Evolutionary conservation across 2,329 filamentous ascomycete genomes (phyloP).

Genomic region (Monosporascus ibericus): DNA sequence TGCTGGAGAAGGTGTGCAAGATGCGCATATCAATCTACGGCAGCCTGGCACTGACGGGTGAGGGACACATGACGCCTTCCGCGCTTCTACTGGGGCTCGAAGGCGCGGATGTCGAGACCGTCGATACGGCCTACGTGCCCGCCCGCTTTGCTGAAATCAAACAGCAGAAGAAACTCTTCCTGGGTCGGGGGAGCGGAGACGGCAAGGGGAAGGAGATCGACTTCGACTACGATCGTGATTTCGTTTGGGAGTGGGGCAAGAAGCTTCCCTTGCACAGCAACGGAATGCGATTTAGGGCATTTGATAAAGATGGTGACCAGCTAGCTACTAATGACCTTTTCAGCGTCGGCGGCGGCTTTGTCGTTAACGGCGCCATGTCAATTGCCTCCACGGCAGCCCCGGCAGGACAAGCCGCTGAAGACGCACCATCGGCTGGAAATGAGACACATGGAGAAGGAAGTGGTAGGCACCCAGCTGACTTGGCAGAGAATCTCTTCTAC

Average conservation of each 20-base stretch:
- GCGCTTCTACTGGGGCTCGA: constrained; percentile 44
- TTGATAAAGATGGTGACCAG: constrained; percentile 38
- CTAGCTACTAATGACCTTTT: constrained; percentile 45
- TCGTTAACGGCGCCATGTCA: constrained; percentile 44
- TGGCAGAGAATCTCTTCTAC: constrained; percentile 47
- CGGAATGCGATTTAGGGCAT: constrained; percentile 46
- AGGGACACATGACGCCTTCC: constrained; percentile 47
- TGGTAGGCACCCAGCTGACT: constrained; percentile 36
- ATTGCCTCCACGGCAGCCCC: constrained; percentile 27
- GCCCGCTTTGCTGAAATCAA: constrained; percentile 41
- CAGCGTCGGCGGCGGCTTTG: constrained; percentile 46
- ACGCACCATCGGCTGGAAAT: constrained; percentile 8
- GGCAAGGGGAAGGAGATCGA: constrained; percentile 38
- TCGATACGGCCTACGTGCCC: constrained; percentile 43
- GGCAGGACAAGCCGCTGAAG: constrained; percentile 6
- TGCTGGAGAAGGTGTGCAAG: constrained; percentile 38
- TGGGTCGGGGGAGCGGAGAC: constrained; percentile 34
- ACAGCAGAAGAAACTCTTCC: constrained; percentile 34
- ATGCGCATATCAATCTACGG: constrained; percentile 44
- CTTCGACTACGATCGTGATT: constrained; percentile 44
- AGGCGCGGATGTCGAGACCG: constrained; percentile 41
- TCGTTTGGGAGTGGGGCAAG: constrained; percentile 45
- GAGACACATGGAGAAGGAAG: constrained; percentile 17
- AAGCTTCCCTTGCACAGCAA: constrained; percentile 47
- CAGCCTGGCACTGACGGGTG: constrained; percentile 43